These are phyloP conservation scores for Prunus dulcis DNA, from an alignment of 306 rosid species.

Conservation along the genomic window DNA sequence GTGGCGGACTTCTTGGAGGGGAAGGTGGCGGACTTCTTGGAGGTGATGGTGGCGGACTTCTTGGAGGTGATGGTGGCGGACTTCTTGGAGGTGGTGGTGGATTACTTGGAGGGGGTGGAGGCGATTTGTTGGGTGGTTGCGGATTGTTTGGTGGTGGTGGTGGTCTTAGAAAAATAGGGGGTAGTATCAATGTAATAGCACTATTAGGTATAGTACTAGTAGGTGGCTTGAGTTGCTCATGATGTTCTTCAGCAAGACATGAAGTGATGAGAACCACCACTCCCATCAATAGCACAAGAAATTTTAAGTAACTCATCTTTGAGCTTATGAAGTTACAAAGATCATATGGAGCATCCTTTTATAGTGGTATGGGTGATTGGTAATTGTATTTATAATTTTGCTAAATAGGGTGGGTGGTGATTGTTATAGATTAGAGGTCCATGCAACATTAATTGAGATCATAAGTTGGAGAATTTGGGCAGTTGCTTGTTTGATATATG, in stretches of 20 bases:
- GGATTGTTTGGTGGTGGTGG: background rate
- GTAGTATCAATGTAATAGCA: no score
- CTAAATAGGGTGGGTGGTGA: no score
- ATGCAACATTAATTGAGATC: no score
- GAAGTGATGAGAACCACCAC: background rate
- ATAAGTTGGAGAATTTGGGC: no score
- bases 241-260: background rate
- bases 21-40: no score
- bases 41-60: background rate
- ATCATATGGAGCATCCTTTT: background rate
- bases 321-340: background rate
- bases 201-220: background rate
- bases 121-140: background rate
- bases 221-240: background rate
- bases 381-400: background rate
- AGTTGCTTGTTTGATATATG: no score
- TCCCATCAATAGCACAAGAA: conserved; percentile 3
- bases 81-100: background rate
- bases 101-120: background rate
- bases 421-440: no score
- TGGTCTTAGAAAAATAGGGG: background rate
- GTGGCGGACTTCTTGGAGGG: no score
- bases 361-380: background rate
- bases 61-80: no score
- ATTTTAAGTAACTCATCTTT: background rate